Percentiles rank a stretch among this genome's conserved stretches.
Evolutionary conservation across 2,329 filamentous ascomycete genomes (phyloP).

Genomic region (Scopulariopsis brevicaulis): DNA sequence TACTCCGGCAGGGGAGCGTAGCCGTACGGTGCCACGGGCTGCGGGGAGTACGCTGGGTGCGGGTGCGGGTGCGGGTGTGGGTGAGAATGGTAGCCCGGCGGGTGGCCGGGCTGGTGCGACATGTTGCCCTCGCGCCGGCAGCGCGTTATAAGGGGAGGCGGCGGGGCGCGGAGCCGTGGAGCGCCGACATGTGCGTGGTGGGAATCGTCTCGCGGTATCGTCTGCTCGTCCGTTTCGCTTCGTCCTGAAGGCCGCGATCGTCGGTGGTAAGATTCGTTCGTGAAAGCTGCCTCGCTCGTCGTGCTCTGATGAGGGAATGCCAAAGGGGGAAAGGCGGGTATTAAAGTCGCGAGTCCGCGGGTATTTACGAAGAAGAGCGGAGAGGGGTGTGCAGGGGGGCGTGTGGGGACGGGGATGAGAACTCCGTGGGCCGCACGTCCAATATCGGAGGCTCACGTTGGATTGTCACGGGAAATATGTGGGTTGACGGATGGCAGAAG

Average conservation of each 20-base stretch:
- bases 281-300: neutral
- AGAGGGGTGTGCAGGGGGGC: neutral
- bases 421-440: too few species aligned
- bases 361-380: neutral
- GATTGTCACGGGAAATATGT: too few species aligned
- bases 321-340: neutral
- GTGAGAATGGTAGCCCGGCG: slow-evolving; percentile 11
- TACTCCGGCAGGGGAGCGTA: neutral
- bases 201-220: neutral
- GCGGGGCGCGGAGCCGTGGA: neutral
- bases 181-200: neutral
- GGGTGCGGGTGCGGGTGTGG: slow-evolving; percentile 7
- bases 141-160: neutral
- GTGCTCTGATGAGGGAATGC: neutral
- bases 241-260: neutral
- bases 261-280: neutral
- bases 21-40: slow-evolving; percentile 18
- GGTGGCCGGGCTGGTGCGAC: slow-evolving; percentile 9
- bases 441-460: too few species aligned
- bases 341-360: neutral
- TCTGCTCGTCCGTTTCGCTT: neutral
- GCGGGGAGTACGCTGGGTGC: slow-evolving; percentile 10
- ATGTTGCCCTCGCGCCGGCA: neutral
- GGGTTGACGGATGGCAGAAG: neutral
- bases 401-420: too few species aligned